Conservation (phyloP, 1,284 basidiomycete species). For the Caloboletus inedulis region DNA sequence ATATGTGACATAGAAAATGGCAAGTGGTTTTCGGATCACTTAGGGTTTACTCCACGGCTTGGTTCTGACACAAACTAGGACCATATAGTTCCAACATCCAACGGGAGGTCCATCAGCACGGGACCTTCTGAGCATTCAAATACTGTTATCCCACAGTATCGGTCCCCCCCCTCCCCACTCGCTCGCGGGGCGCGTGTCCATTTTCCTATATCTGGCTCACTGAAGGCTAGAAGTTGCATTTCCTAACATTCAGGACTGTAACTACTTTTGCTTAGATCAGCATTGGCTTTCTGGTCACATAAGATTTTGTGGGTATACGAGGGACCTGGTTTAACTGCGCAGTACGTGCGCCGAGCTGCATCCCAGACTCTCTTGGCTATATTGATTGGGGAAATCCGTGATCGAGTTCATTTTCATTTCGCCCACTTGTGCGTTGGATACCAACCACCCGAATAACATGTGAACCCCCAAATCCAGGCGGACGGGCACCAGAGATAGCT, state of each 20-base stretch:
- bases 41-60: too few species aligned
- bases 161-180: neutral
- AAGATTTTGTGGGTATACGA: neutral
- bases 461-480: neutral
- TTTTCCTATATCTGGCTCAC: too few species aligned
- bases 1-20: neutral
- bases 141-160: neutral
- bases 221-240: neutral
- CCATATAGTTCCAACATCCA: neutral
- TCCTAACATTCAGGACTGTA: neutral
- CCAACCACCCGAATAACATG: neutral
- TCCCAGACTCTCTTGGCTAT: neutral
- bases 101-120: neutral
- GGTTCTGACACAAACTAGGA: too few species aligned
- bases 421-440: neutral
- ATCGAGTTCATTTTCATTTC: neutral
- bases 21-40: too few species aligned
- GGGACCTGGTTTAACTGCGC: neutral
- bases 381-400: neutral
- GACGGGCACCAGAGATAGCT: neutral
- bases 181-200: neutral
- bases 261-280: neutral
- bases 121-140: too few species aligned
- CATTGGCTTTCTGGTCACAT: neutral
- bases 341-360: too few species aligned